Percentiles rank a stretch among this genome's conserved stretches.
phyloP scores from a whole-genome alignment of 2,329 filamentous ascomycete genomes.

The Trichoderma breve region DNA sequence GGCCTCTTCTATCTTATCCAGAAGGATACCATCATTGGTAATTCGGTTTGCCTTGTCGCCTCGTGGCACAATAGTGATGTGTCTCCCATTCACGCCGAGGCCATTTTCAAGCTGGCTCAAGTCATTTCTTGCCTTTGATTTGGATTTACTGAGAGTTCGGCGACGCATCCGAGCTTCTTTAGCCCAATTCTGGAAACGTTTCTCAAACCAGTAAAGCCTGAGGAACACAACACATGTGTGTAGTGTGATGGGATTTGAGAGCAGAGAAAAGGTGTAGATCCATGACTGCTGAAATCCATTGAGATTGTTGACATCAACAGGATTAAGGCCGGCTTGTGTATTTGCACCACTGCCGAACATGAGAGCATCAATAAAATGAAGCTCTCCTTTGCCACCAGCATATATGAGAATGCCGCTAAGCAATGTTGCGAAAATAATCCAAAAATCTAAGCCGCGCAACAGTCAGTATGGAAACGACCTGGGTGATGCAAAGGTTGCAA shows the following conservation, averaged over 20 bases:
- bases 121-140: slow-evolving; percentile 49
- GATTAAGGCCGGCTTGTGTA: slow-evolving; percentile 92
- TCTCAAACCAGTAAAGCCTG: slow-evolving; percentile 97
- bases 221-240: slow-evolving; percentile 86
- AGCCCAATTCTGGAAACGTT: slow-evolving; percentile 83
- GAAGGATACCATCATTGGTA: slow-evolving; percentile 59
- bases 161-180: slow-evolving; percentile 67
- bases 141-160: slow-evolving; percentile 60
- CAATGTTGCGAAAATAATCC: slow-evolving; percentile 72
- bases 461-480: slow-evolving; percentile 23
- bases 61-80: slow-evolving; percentile 65
- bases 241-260: slow-evolving; percentile 81
- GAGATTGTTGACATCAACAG: slow-evolving; percentile 64
- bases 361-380: slow-evolving; percentile 82
- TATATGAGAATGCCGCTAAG: slow-evolving; percentile 81
- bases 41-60: slow-evolving; percentile 54
- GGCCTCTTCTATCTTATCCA: slow-evolving; percentile 41
- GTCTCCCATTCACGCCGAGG: slow-evolving; percentile 65
- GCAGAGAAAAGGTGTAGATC: slow-evolving; percentile 67
- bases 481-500: background rate
- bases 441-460: slow-evolving; percentile 58
- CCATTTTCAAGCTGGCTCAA: slow-evolving; percentile 55
- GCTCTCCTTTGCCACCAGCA: slow-evolving; percentile 51
- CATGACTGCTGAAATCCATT: slow-evolving; percentile 72
- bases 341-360: slow-evolving; percentile 83